Evolutionary conservation across 345 rosid species (phyloP), one percentile per base, ranked within the genome.

Genomic region (Trapa incisa): DNA sequence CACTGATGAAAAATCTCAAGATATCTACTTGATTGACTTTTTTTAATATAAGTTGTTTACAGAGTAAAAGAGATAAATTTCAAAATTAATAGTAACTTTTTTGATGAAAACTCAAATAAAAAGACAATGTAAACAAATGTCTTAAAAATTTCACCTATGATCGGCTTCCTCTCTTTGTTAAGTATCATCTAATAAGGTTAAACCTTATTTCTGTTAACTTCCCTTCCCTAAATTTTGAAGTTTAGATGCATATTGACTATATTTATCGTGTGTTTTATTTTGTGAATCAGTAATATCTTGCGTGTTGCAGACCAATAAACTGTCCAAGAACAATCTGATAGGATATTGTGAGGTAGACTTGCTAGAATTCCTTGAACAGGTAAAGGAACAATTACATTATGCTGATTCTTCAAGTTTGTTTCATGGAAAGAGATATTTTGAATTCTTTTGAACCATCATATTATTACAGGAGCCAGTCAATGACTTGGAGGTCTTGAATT

Each of bases 321-420:
- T 93, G 67, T 81, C 79, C 5, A 90, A 83, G 80, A 90, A 83
- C 80, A 86, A 82, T 70, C 74, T 89, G n/a, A 60, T 88, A 15
- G 98, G 97, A n/a, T 85, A 84, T 47, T 83, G 90, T 67, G 98
- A 93, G 70, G 72, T 89, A 73, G 89, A 93, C 79, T 80, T 93
- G 56, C 86, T 84, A 48, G 90, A 90, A 72, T 86, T 79, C 78
- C 78, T 85, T 53, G 71, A 78, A 29, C 78, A 68, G 85, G 97
- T 88, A 57, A 85, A 84, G 53, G 50, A 67, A 54, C 67, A 48
- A 65, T 60, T 67, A 54, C 29, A 22, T 35, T 45, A 63, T 45
- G 37, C 61, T 36, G 17, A 37, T 58, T 36, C 29, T 37, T 58
- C 37, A 35, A 58, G 16, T 32, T 58, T 58, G 37, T 58, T 58